Evolutionary conservation across 305 asterid genomes (phyloP), one percentile per base, ranked within the genome.

Genomic region (Striga hermonthica): DNA sequence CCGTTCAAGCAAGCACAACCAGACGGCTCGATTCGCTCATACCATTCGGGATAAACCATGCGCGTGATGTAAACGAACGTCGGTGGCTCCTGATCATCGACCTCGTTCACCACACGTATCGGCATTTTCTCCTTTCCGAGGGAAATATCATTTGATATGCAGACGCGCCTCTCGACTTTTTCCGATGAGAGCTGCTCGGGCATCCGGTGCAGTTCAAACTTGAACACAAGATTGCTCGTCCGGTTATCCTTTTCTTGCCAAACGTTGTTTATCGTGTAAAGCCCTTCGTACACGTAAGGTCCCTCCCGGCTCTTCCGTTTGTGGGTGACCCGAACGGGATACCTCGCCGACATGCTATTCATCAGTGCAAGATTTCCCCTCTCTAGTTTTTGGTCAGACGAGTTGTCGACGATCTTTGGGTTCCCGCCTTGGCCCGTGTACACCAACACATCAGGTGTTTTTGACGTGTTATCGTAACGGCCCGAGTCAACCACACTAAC

Each of bases 351-450:
- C 68, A 63, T 79, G 73, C 95, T 81, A 62, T 91, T 83, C 74
- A 37, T 60, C 71, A 91, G 65, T n/a, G 97, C 98, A 57, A 84
- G 78, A 76, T 91, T 89, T 12, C 98, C 98, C 65, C 66, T 82
- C 72, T 65, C 81, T 10, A 87, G 88, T 66, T 89, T 87, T 69
- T 91, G 96, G 75, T 89, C 95, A 39, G 59, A 79, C 0, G 71
- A 78, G 52, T 69, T 83, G 12, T 69, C 95, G 88, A 6, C 93
- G 11, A 71, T 6, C 36, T 56, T 69, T 2, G 71, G 72, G 36
- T 83, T 78, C 58, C 95, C 95, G 65, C 95, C 95, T 57, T 85
- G 92, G 63, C 95, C 95, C 37, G 83, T 79, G 70, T 87, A 87
- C 36, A 87, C 74, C 72, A 84, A 60, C 52, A 84, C 75, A 10